Conservation (phyloP, 768 basidiomycete genomes). For the Boletus subparvulus region DNA sequence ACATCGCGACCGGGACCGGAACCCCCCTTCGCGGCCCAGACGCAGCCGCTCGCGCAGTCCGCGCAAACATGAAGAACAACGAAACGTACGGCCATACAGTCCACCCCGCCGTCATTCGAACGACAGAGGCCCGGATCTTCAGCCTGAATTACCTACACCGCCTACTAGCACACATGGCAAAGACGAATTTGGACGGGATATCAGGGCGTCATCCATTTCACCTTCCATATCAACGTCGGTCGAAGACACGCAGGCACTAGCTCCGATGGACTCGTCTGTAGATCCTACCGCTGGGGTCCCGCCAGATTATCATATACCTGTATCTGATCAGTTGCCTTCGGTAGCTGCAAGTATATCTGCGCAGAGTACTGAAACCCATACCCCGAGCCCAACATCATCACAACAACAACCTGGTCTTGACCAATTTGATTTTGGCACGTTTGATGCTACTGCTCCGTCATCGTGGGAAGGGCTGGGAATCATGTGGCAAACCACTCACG, state of each 20-base stretch:
- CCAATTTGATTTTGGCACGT: constrained; percentile 65
- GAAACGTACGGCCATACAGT: constrained; percentile 56
- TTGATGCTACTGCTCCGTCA: constrained; percentile 69
- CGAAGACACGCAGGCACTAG: constrained; percentile 26
- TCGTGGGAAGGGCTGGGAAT: constrained; percentile 82
- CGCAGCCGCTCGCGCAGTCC: constrained; percentile 78
- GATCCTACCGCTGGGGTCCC: constrained; percentile 44
- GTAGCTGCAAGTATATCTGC: constrained; percentile 62
- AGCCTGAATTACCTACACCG: constrained; percentile 24
- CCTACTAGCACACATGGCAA: constrained; percentile 45
- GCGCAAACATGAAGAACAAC: constrained; percentile 51
- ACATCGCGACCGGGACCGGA: constrained; percentile 46
- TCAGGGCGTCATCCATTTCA: constrained; percentile 53
- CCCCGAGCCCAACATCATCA: constrained; percentile 38
- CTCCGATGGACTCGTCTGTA: constrained; percentile 39
- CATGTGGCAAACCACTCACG: constrained; percentile 72
- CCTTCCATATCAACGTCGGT: constrained; percentile 30
- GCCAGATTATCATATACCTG: constrained; percentile 49
- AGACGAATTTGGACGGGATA: constrained; percentile 87
- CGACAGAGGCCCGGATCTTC: constrained; percentile 28
- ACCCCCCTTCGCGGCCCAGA: constrained; percentile 43
- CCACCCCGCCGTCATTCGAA: constrained; percentile 52
- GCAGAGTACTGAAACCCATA: constrained; percentile 38
- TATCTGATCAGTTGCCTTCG: constrained; percentile 37
- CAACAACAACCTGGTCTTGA: constrained; percentile 54